Evolutionary conservation across 257 asterid species (phyloP), one percentile per base, ranked within the genome.

Genomic region (Cynanchum wilfordii): DNA sequence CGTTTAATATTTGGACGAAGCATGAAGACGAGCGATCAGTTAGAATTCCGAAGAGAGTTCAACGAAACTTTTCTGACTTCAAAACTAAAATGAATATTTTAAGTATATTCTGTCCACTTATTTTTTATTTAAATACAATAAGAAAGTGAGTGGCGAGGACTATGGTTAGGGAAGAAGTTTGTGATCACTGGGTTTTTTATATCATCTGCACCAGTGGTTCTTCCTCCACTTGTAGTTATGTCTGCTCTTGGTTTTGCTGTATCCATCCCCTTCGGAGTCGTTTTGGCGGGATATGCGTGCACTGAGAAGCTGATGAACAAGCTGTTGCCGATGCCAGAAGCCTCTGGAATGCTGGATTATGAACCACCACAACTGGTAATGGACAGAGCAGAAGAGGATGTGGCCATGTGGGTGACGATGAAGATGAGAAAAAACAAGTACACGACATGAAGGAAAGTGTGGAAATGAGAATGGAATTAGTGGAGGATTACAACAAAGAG

Each of bases 251-350:
- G 96, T 1, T 73, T 89, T 0, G 89, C 86, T 0, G 66, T 70
- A 29, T 84, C 91, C 25, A 72, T 93, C 17, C 97, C 97, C 0
- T 84, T 77, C 68, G 98, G 93, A 13, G 72, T 89, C 73, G 78
- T 81, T 3, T 81, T 77, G 5, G 94, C 88, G n/a, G 76, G 92
- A 77, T 90, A 89, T 80, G 80, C 89, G 11, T 82, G 86, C 80
- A 84, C 90, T 10, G 83, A 88, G 79, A 87, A 84, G 76, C 83
- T 93, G 70, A 88, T 93, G 94, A 83, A 81, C 83, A 88, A 81
- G 30, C 79, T 91, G 72, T 77, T 87, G 47, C 87, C 90, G 44
- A 83, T 49, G 8, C 82, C 86, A 0, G 25, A 69, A 4, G 27
- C 72, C 36, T 65, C 67, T 33, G 63, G 24, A 30, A 45, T 60